Base-by-base conservation (phyloP, 1,139 yeast species). In the Yueomyces sp. region DNA sequence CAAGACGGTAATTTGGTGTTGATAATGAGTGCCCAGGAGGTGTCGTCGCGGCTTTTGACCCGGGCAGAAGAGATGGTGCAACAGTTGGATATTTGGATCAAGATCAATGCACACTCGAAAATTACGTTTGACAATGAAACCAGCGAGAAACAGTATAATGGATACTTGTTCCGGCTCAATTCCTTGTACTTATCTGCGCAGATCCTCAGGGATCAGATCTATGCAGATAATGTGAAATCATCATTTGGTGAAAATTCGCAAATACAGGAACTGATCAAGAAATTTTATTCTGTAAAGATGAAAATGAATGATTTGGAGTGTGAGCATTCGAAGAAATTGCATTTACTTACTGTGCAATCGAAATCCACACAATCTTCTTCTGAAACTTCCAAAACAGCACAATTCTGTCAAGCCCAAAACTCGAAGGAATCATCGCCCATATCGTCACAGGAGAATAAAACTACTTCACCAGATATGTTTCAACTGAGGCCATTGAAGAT, bases 51-150 rank as follows among this genome's bases (percentile, higher is more conserved):
- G 29, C 44, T 57, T 36, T 42, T 58, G 32, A 44, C 43, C 9
- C 48, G 59, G 34, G 55, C 62, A 1, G 53, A 55, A 38, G 60
- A 56, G 38, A 59, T 60, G 30, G 48, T 57, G 4, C 38, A 49
- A 39, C 61, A 55, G 41, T 43, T 57, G 34, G 62, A 57, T 38
- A 39, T 49, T 11, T 56, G 60, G 55, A 50, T 57, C 4, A 48
- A 50, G 56, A 52, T 42, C 53, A 50, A 35, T 47, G 44, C 32
- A 38, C 41, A 41, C 40, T 31, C 43, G 44, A 25, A 43, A 35
- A 3, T 4, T 3, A 4, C 26, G 28, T 3, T 11, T 9, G 2
- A 38, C 36, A 25, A 25, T 32, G 28, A 42, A 42, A 9, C 34
- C 36, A 28, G 36, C 42, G 25, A 47, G 46, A 29, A 47, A 34